Base-by-base conservation (phyloP, 1,139 yeast species). In the Candida neerlandica region DNA sequence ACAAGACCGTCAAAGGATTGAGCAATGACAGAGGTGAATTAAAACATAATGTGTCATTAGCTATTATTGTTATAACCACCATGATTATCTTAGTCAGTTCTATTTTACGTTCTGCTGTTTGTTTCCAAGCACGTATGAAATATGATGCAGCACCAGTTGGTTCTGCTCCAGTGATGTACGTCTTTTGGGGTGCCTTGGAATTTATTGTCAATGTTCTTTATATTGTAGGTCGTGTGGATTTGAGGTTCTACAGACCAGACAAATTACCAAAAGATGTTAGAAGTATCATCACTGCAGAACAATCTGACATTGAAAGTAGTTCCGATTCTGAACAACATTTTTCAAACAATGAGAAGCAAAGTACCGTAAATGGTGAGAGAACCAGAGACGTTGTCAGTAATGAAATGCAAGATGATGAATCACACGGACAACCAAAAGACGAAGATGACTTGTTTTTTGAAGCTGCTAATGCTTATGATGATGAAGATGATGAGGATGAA, bases 231-330 rank as follows among this genome's bases (percentile, higher is more conserved):
- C 75, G 95, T 62, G 81, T 85, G 45, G 95, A 87, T 63, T 75
- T 87, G 58, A 76, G 95, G 62, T 87, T 87, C 69, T 87, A 87
- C 74, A 82, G 89, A 65, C 94, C 94, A 21, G 94, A 86, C 59
- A 65, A 68, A 51, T 67, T 81, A 50, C 78, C 80, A 6, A 55
- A 60, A 33, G 66, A 65, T 47, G 78, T 75, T 18, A 61, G 78
- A 48, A 56, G 66, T 19, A 73, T 75, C 42, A 67, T 74, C 44
- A 75, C 80, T 2, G 79, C 79, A 2, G 75, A 75, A 51, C 80
- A 75, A 55, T 62, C 73, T 26, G 56, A 54, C 37, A 43, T 44
- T 46, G 51, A 34, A 5, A 50, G 37, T n/a, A 50, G 46, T 37
- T 15, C 41, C 12, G 41, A 37, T 4, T 21, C 11, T 46, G 29